Evolutionary conservation across 495 filamentous ascomycete species (phyloP), one percentile per base, ranked within the genome.

Genomic region (Trichoderma asperelloides): DNA sequence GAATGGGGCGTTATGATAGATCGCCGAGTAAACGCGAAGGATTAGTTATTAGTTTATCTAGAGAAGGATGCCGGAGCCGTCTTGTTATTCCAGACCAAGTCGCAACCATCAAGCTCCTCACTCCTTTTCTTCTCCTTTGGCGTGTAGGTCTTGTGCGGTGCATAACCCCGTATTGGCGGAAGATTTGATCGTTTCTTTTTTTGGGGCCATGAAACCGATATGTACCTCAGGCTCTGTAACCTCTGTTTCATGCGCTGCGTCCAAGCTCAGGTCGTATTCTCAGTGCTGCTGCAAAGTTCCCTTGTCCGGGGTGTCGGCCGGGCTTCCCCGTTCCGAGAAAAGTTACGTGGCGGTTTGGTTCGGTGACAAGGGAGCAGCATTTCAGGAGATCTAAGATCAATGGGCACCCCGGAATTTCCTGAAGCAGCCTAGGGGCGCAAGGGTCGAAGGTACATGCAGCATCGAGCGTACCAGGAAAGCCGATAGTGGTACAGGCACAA

Each of bases 331-430:
- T 60, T 60, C 55, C 55, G 55, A 60, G 55, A 27, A 60, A 15
- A 60, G 55, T 60, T 60, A 60, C 55, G 55, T 28, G 55, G 55
- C 55, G 55, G 55, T 60, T 60, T 60, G 55, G 8, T 30, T 60
- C 55, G 55, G 27, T 60, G 55, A 60, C 55, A 60, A 60, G 55
- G 55, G 55, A 25, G 33, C 33, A 60, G 55, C 55, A 60, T 13
- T 21, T 60, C 55, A 60, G 55, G 55, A 60, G 55, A 60, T 60
- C 55, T 60, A 30, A 55, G 55, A 60, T 60, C 55, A 60, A 21
- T 60, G 55, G 33, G 5, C 33, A 60, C 55, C 55, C 55, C 55
- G 15, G 55, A 25, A 60, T 60, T 60, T 60, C 55, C 55, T 27
- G 55, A 60, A 60, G 23, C 55, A 30, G 55, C 55, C n/a, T 60